phyloP scores from a whole-genome alignment of 2,329 filamentous ascomycete genomes.

The Tolypocladium cylindrosporum region DNA sequence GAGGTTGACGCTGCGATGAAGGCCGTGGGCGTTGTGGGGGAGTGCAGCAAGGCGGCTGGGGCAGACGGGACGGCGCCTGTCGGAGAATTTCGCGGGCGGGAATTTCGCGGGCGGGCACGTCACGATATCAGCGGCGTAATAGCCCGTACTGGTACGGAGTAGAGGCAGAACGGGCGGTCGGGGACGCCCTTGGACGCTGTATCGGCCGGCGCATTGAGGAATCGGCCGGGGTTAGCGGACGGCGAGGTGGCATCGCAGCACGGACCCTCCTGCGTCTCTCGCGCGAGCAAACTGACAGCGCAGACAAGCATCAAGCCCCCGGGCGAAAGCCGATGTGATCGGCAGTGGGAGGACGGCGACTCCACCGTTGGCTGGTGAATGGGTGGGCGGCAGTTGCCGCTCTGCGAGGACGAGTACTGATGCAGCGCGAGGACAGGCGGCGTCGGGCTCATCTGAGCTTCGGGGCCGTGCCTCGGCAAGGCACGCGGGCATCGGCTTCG shows the following conservation, averaged over 20 bases:
- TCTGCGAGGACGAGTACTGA: neutral
- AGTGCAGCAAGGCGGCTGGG: too few relatives aligned
- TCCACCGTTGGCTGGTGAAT: too few relatives aligned
- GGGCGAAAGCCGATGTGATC: neutral
- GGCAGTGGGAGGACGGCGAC: neutral
- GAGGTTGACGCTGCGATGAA: too few relatives aligned
- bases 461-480: too few relatives aligned
- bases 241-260: neutral
- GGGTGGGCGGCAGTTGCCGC: neutral
- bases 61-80: neutral
- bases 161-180: neutral
- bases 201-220: too few relatives aligned
- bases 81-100: too few relatives aligned
- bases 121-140: too few relatives aligned
- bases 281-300: neutral
- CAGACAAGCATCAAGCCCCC: neutral
- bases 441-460: too few relatives aligned
- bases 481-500: too few relatives aligned
- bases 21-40: neutral
- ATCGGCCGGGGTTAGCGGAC: too few relatives aligned
- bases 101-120: too few relatives aligned
- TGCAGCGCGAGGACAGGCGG: neutral
- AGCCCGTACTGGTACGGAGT: too few relatives aligned
- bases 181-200: neutral
- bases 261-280: neutral